Evolutionary conservation across 768 basidiomycete species (phyloP).

Genomic region (Suillus tomentosus): DNA sequence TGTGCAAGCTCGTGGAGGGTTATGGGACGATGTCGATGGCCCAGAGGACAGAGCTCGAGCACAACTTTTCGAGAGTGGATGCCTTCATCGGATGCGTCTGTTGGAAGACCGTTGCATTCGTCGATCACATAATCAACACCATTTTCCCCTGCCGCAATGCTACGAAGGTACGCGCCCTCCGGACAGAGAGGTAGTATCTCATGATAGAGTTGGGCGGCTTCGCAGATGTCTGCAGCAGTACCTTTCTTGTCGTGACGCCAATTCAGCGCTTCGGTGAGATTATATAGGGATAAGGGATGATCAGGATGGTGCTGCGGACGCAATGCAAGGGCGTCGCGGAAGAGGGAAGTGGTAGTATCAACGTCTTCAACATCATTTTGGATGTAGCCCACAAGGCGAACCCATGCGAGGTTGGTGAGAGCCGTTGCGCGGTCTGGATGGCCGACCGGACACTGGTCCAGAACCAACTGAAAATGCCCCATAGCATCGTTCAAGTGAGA

Average conservation of each 20-base stretch:
- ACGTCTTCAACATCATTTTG: neutral
- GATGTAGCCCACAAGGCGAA: neutral
- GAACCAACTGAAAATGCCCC: neutral
- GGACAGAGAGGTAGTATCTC: neutral
- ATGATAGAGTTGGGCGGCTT: neutral
- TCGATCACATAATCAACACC: neutral
- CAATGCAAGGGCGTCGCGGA: neutral
- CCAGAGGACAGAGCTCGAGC: neutral
- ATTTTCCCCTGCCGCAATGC: neutral
- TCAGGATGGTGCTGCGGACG: neutral
- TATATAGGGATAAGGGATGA: neutral
- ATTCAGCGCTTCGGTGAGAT: neutral
- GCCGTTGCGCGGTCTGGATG: neutral
- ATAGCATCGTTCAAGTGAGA: neutral
- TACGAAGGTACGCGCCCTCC: neutral
- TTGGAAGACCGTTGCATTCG: neutral
- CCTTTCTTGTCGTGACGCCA: neutral
- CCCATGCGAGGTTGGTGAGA: neutral
- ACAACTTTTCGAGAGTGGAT: neutral
- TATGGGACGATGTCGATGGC: neutral
- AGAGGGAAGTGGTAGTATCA: neutral
- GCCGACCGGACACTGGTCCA: neutral
- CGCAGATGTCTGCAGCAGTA: neutral
- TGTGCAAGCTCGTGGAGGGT: neutral
- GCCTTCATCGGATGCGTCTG: neutral